A percentile compares a stretch with the other conserved stretches of the same genome.
phyloP scores from a whole-genome alignment of 331 rosid species.

The Malus hybrid region DNA sequence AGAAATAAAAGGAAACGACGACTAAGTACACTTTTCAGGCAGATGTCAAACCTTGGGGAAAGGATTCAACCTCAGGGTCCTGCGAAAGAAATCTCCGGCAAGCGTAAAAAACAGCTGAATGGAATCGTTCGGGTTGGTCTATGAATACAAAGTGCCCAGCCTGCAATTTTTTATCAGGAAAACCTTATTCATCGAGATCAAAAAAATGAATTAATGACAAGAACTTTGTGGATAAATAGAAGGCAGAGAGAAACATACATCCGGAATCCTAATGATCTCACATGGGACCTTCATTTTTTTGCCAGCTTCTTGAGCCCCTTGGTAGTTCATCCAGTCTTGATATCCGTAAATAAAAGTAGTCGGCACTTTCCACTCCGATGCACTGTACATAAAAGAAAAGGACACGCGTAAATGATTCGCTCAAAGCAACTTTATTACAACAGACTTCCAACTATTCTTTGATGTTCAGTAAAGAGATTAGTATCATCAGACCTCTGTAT shows the following conservation, averaged over 20 bases:
- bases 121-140: constrained; percentile 70
- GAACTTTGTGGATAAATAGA: not conserved
- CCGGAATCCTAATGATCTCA: constrained; percentile 87
- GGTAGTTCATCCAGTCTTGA: constrained; percentile 86
- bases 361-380: constrained; percentile 92
- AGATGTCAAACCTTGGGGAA: constrained; percentile 61
- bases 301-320: constrained; percentile 91
- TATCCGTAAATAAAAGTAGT: constrained; percentile 83
- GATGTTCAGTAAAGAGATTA: not conserved
- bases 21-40: constrained; percentile 31
- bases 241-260: constrained; percentile 38
- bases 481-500: constrained; percentile 55
- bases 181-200: constrained; percentile 1
- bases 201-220: not conserved
- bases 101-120: constrained; percentile 68
- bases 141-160: constrained; percentile 86
- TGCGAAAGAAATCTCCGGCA: constrained; percentile 70
- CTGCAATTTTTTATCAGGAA: constrained; percentile 36
- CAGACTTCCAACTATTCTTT: not conserved
- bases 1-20: not conserved
- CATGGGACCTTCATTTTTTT: constrained; percentile 81
- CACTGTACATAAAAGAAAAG: constrained; percentile 37
- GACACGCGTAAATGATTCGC: not conserved
- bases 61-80: constrained; percentile 40
- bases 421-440: not conserved